Evolutionary conservation across 257 asterid species (phyloP).

Genomic region (Solanum etuberosum): DNA sequence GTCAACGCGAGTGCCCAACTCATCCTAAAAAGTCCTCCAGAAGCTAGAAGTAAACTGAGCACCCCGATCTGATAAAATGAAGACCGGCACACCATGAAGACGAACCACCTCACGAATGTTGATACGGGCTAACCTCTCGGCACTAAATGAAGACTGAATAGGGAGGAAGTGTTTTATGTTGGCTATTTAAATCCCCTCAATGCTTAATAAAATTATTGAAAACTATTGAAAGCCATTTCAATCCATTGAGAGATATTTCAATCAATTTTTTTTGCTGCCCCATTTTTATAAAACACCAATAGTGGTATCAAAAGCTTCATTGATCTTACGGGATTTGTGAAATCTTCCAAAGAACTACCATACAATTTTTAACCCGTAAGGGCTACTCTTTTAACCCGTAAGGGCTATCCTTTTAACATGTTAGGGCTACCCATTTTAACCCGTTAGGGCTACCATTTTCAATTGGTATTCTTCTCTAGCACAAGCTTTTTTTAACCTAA

Average conservation of each 20-base stretch:
- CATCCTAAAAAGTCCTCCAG: not conserved
- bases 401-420: not conserved
- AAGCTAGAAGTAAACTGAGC: not conserved
- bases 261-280: not conserved
- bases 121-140: not conserved
- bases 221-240: not conserved
- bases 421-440: not conserved
- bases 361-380: too few relatives aligned
- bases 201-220: not conserved
- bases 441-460: not conserved
- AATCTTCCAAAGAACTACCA: not conserved
- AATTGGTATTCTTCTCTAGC: not conserved
- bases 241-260: not conserved
- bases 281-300: not conserved
- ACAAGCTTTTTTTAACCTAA: not conserved
- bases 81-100: not conserved
- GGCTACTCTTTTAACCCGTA: too few relatives aligned
- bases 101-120: not conserved
- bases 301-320: too few relatives aligned
- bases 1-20: not conserved
- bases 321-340: not conserved
- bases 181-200: not conserved
- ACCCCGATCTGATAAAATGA: not conserved
- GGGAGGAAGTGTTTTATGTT: not conserved
- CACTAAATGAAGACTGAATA: not conserved